phyloP scores from a whole-genome alignment of 495 filamentous ascomycete species.

The Amphirosellinia nigrospora region DNA sequence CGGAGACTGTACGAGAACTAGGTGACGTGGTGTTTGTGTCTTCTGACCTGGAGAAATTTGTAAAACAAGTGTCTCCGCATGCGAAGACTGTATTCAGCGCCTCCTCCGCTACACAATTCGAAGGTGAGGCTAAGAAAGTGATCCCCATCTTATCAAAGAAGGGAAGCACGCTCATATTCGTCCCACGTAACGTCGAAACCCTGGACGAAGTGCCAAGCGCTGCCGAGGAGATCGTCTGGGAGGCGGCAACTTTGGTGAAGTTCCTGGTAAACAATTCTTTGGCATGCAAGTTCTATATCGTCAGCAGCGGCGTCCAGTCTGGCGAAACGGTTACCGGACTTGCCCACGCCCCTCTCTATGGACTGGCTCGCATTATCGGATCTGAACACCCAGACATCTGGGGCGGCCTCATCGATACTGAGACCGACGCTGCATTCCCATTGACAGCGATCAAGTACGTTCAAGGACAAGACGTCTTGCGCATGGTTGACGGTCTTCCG shows the following conservation, averaged over 20 bases:
- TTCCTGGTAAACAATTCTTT: conserved; percentile 31
- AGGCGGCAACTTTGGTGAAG: conserved; percentile 41
- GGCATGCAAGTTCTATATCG: conserved; percentile 29
- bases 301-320: conserved; percentile 11
- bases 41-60: not conserved
- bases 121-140: not conserved
- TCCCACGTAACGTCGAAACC: conserved; percentile 29
- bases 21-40: conserved; percentile 36
- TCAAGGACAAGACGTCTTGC: conserved; percentile 42
- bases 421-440: conserved; percentile 36
- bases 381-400: conserved; percentile 46
- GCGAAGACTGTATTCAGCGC: not conserved
- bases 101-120: not conserved
- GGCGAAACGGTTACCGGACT: conserved; percentile 27
- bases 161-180: conserved; percentile 14
- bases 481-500: conserved; percentile 43
- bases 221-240: conserved; percentile 22
- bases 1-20: conserved; percentile 36
- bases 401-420: conserved; percentile 43
- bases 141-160: not conserved
- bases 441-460: conserved; percentile 44
- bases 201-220: conserved; percentile 14
- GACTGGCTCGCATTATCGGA: conserved; percentile 45
- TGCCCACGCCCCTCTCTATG: conserved; percentile 44
- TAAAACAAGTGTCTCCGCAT: not conserved